Percentiles rank a stretch among this genome's conserved stretches.
phyloP scores from a whole-genome alignment of 805 yeast species.

The Starmera amethionina region DNA sequence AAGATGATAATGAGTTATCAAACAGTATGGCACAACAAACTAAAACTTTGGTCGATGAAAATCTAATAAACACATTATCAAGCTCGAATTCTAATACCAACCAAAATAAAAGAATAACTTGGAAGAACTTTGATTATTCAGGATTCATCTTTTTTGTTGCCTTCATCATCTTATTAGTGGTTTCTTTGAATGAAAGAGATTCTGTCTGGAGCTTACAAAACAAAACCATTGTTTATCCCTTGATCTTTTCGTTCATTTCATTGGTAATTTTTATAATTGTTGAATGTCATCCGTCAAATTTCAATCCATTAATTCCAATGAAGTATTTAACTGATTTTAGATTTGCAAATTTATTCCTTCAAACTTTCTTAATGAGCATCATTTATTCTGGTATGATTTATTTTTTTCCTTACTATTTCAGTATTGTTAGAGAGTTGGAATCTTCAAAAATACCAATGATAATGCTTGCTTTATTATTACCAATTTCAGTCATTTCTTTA shows the following conservation, averaged over 20 bases:
- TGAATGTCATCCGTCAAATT: conserved; percentile 34
- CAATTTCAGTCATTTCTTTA: conserved; percentile 32
- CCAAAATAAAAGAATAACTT: conserved; percentile 23
- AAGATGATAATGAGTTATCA: no score
- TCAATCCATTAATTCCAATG: conserved; percentile 43
- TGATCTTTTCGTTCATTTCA: conserved; percentile 22
- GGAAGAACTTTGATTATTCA: conserved; percentile 35
- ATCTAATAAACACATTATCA: conserved; percentile 27
- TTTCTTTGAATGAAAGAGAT: conserved; percentile 49
- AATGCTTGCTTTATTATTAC: conserved; percentile 31
- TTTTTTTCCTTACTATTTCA: conserved; percentile 34
- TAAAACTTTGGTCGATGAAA: conserved; percentile 6
- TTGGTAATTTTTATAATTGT: conserved; percentile 30
- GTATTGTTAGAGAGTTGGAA: conserved; percentile 29
- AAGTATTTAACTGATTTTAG: conserved; percentile 26
- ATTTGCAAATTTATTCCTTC: conserved; percentile 24
- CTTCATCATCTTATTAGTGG: conserved; percentile 34
- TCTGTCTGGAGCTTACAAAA: conserved; percentile 38
- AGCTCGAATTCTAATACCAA: conserved; percentile 2
- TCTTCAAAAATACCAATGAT: conserved; percentile 5
- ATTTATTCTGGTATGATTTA: conserved; percentile 35
- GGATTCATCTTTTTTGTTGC: conserved; percentile 39
- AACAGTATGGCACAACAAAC: no score
- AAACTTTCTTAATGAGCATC: conserved; percentile 37
- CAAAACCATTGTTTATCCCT: conserved; percentile 19